Base-by-base conservation (phyloP, 179 eudicot genomes). In the Vitellaria paradoxa region DNA sequence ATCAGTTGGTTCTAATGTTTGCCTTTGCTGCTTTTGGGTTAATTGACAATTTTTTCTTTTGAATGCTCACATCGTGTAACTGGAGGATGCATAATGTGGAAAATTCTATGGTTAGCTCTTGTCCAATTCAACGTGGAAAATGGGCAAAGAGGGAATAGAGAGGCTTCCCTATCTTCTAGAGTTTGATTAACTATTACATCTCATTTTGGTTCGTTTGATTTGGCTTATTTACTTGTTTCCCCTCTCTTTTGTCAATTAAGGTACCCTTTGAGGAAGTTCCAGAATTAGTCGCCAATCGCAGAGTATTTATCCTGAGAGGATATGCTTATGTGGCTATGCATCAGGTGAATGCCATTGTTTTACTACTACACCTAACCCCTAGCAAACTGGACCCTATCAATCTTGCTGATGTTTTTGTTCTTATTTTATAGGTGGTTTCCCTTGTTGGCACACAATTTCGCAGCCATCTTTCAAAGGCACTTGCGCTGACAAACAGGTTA, bases 191-290 rank as follows among this genome's bases (percentile, higher is more conserved):
- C 18, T n/a, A 5, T 65, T 15, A 14, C 46, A 37, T 59, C 17
- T 21, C 30, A 60, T 46, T 66, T 49, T 75, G 79, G 62, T 74
- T 68, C 17, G 75, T 37, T 76, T 71, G 76, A 74, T 78, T 55
- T 80, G 79, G 52, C 21, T 30, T 78, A 23, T 59, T 56, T 62
- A 59, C 69, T 7, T 74, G 47, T 63, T 64, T 67, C 55, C 14
- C 21, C 15, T 64, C 60, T 72, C 24, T 78, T 50, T 47, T 8
- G 20, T 79, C 18, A 74, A 73, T 91, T 77, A 84, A 96, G 99
- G 98, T 92, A 56, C 98, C 98, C 30, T 96, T 92, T 86, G 97
- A 96, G 84, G 91, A 92, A 83, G 97, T 94, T 80, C 97, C 94
- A 68, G 98, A 96, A 56, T 90, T 96, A 79, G 99, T 96, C 74